Base-by-base conservation (phyloP, 31 red algal genomes). In the Asparagopsis taxiformis region DNA sequence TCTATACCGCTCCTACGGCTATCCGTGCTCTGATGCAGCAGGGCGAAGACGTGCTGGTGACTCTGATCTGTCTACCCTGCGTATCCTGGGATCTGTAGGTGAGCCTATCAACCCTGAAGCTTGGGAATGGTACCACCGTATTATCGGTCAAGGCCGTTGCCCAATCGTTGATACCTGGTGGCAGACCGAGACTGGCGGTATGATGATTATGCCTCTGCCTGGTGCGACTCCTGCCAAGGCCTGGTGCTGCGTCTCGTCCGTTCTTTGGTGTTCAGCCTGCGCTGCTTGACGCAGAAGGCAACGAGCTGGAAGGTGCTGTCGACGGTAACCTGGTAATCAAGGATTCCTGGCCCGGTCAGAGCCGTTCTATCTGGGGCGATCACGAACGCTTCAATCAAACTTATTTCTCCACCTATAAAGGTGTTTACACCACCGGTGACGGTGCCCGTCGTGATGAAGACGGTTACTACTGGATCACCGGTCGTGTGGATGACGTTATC, bases 111-210 rank as follows among this genome's bases (percentile, higher is more conserved):
- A 93, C 57, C 84, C 84, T 0, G 74, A 88, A 24, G 89, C 74
- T 21, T 93, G 89, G 89, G 50, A 69, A 16, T 93, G 89, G 89
- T 93, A 88, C 50, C 39, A 61, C 28, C 20, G 51, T 49, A 36
- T 80, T 20, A 62, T 81, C 22, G 89, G 89, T 59, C 37, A 80
- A 34, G 32, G 53, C 13, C 15, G 63, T 8, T 85, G 75, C n/a
- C 29, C 75, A 19, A 86, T 93, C 8, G 89, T 93, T 1, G 89
- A 93, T 41, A 92, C 89, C 13, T 93, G 59, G 50, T 93, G 89
- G 89, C 89, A 93, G 48, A 93, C 89, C 28, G 89, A 93, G 51
- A 93, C 82, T 3, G 89, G 89, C n/a, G 89, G 74, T 16, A 60
- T 71, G 46, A 46, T 93, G 21, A 58, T 93, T 25, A 32, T 70